Evolutionary conservation across 805 yeast species (phyloP).

Genomic region (Barnettozyma pratensis): DNA sequence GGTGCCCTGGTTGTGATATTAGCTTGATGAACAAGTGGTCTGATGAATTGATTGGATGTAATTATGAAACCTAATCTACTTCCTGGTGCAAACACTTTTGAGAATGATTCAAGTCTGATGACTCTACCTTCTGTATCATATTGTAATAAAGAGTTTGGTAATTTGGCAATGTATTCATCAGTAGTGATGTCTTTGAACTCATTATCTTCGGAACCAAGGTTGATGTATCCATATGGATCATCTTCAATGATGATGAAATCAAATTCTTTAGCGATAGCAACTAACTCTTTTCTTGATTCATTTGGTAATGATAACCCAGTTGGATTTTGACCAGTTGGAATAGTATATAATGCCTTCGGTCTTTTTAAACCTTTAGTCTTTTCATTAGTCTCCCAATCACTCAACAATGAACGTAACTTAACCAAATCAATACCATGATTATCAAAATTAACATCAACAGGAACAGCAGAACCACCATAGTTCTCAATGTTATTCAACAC

Average conservation of each 20-base stretch:
- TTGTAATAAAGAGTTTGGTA: slow-evolving; percentile 42
- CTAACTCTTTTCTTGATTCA: slow-evolving; percentile 53
- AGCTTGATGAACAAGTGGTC: slow-evolving; percentile 49
- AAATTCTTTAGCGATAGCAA: slow-evolving; percentile 57
- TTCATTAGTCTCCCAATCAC: slow-evolving; percentile 46
- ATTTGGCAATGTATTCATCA: slow-evolving; percentile 40
- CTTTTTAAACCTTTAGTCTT: slow-evolving; percentile 33
- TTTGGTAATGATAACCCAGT: slow-evolving; percentile 63
- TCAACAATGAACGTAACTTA: slow-evolving; percentile 47
- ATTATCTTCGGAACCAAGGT: slow-evolving; percentile 17
- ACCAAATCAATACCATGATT: slow-evolving; percentile 40
- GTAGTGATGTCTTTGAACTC: slow-evolving; percentile 8
- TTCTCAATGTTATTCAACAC: slow-evolving; percentile 67
- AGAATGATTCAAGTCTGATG: slow-evolving; percentile 47
- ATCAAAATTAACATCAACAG: slow-evolving; percentile 45
- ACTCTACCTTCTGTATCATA: slow-evolving; percentile 70
- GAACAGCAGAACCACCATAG: slow-evolving; percentile 55
- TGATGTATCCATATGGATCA: slow-evolving; percentile 77
- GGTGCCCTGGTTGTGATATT: slow-evolving; percentile 69
- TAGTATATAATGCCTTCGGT: slow-evolving; percentile 63
- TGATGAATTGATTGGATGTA: slow-evolving; percentile 52
- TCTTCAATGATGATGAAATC: slow-evolving; percentile 74
- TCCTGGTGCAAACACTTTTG: slow-evolving; percentile 79
- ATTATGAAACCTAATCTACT: slow-evolving; percentile 69
- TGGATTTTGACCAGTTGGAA: slow-evolving; percentile 84